Conservation (phyloP, 1,284 basidiomycete species). For the Gymnopus androsaceus region DNA sequence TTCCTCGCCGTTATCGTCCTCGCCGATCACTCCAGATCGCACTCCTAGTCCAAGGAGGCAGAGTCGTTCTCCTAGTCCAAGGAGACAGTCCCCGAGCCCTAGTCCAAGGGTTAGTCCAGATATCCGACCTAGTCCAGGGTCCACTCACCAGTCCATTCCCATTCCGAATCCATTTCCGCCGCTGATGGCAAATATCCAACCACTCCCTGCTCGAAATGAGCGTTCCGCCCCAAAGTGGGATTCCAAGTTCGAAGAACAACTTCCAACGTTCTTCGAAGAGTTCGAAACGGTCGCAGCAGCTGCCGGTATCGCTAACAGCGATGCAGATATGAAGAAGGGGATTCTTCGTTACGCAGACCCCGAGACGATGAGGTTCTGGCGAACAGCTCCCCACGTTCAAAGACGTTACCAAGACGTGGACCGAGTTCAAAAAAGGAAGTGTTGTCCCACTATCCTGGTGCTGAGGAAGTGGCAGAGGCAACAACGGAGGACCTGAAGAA, state of each 20-base stretch:
- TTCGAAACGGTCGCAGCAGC: not conserved
- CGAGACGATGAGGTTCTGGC: not conserved
- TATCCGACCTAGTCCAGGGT: too few species aligned
- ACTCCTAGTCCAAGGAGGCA: too few species aligned
- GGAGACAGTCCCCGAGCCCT: too few species aligned
- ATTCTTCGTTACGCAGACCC: not conserved
- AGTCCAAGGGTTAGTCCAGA: too few species aligned
- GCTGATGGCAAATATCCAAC: not conserved
- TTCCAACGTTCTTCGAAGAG: conserved; percentile 4
- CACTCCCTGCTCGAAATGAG: not conserved
- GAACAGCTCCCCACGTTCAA: not conserved
- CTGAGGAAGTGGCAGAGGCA: not conserved
- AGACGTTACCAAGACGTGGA: not conserved
- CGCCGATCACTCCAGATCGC: too few species aligned
- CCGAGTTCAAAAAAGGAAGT: conserved; percentile 4
- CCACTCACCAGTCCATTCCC: too few species aligned
- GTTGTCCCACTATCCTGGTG: not conserved
- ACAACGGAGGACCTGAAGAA: not conserved
- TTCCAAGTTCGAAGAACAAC: not conserved
- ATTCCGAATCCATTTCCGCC: too few species aligned
- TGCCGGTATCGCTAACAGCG: not conserved
- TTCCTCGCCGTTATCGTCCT: too few species aligned
- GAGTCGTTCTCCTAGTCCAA: too few species aligned
- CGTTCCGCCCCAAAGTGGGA: conserved; percentile 1
- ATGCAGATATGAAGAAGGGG: not conserved